Evolutionary conservation across 805 yeast species (phyloP).

Genomic region (Cyberlindnera mycetangii): DNA sequence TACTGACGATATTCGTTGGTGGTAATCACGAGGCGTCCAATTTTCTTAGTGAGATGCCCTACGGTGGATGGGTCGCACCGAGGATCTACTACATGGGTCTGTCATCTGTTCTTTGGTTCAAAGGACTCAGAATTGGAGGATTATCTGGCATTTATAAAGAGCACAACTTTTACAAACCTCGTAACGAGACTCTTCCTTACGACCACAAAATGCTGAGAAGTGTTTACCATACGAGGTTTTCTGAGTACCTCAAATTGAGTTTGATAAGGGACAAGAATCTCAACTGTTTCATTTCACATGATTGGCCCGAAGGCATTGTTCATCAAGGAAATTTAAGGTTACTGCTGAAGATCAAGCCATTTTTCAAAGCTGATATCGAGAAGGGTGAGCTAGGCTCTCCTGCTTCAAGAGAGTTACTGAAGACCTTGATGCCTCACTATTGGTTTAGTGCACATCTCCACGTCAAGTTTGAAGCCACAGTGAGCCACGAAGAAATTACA

Average conservation of each 20-base stretch:
- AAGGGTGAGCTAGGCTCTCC: constrained; percentile 70
- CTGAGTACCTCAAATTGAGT: constrained; percentile 55
- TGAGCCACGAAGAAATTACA: constrained; percentile 32
- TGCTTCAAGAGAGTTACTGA: constrained; percentile 52
- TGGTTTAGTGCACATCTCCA: constrained; percentile 95
- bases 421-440: constrained; percentile 52
- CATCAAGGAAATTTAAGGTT: constrained; percentile 53
- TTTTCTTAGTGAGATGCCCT: constrained; percentile 64
- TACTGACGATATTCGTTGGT: constrained; percentile 79
- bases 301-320: constrained; percentile 88
- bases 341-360: constrained; percentile 60
- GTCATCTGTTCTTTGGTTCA: constrained; percentile 68
- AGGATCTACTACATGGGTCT: constrained; percentile 83
- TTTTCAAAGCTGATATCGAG: constrained; percentile 61
- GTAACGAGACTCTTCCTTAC: constrained; percentile 48
- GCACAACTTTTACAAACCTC: constrained; percentile 42
- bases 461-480: constrained; percentile 60
- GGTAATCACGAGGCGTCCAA: constrained; percentile 94
- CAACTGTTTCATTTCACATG: constrained; percentile 76
- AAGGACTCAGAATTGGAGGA: constrained; percentile 77
- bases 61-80: constrained; percentile 94
- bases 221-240: constrained; percentile 64
- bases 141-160: constrained; percentile 78
- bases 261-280: constrained; percentile 33
- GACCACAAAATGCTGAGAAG: constrained; percentile 46